A percentile compares a stretch with the other conserved stretches of the same genome.
Evolutionary conservation across 179 eudicot genomes (phyloP).

Genomic region (Patellifolia procumbens): DNA sequence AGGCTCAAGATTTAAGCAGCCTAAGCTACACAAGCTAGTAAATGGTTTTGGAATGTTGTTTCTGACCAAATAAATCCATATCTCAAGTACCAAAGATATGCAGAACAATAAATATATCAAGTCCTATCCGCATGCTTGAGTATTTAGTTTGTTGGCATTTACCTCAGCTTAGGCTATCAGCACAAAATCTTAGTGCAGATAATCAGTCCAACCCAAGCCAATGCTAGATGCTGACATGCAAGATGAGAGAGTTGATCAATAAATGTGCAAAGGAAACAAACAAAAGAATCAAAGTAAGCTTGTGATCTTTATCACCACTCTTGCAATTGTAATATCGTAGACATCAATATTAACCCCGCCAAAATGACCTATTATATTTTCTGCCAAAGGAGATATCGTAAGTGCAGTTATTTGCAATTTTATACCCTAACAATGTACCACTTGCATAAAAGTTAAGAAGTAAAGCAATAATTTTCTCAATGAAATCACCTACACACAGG

Average conservation of each 20-base stretch:
- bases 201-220: slow-evolving; percentile 30
- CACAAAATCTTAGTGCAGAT: slow-evolving; percentile 28
- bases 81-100: slow-evolving; percentile 31
- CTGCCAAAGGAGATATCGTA: neutral
- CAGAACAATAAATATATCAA: slow-evolving; percentile 9
- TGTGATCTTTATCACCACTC: slow-evolving; percentile 7
- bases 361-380: neutral
- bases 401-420: too few species aligned
- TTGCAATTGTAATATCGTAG: neutral
- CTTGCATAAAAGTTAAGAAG: neutral
- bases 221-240: slow-evolving; percentile 29
- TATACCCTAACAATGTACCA: neutral
- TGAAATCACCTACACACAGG: neutral
- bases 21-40: too few species aligned
- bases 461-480: neutral
- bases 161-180: slow-evolving; percentile 22
- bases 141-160: slow-evolving; percentile 24
- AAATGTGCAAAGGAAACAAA: neutral
- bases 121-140: slow-evolving; percentile 26
- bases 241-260: slow-evolving; percentile 9
- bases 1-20: too few species aligned
- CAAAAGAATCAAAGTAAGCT: slow-evolving; percentile 13
- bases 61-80: slow-evolving; percentile 25
- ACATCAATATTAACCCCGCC: neutral
- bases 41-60: neutral